Evolutionary conservation across 2,329 filamentous ascomycete genomes (phyloP).

Genomic region (Leptodontidium sp.): DNA sequence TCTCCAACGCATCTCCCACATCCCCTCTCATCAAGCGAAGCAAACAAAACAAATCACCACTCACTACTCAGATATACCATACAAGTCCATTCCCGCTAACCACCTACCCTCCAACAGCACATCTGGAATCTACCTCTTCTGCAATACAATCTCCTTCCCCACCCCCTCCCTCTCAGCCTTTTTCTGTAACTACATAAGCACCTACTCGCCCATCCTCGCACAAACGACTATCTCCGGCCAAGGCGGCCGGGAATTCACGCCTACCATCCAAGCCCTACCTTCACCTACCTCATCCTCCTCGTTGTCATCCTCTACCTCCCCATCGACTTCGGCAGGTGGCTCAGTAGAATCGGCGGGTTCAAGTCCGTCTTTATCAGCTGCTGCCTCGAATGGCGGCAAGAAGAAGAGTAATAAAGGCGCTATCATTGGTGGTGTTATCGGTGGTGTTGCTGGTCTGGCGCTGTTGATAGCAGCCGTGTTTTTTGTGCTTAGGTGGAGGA

Average conservation of each 20-base stretch:
- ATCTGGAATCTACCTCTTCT: slow-evolving; percentile 36
- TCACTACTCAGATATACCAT: no score
- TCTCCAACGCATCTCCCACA: no score
- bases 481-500: slow-evolving; percentile 27
- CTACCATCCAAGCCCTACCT: slow-evolving; percentile 25
- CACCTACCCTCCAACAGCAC: slow-evolving; percentile 27
- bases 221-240: slow-evolving; percentile 27
- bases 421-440: slow-evolving; percentile 32
- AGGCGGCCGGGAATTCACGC: slow-evolving; percentile 22
- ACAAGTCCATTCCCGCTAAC: neutral
- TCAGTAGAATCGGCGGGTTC: neutral
- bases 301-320: neutral
- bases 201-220: slow-evolving; percentile 21
- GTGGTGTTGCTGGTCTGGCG: slow-evolving; percentile 24
- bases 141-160: slow-evolving; percentile 33
- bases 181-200: slow-evolving; percentile 37
- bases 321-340: neutral
- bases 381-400: neutral
- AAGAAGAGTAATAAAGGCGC: slow-evolving; percentile 20
- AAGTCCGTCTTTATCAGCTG: slow-evolving; percentile 4
- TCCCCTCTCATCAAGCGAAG: no score
- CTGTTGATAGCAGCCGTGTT: slow-evolving; percentile 20
- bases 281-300: slow-evolving; percentile 12
- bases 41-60: no score
- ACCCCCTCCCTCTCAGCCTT: slow-evolving; percentile 29